Evolutionary conservation across 306 rosid species (phyloP), one percentile per base, ranked within the genome.

Genomic region (Prunus campanulata): DNA sequence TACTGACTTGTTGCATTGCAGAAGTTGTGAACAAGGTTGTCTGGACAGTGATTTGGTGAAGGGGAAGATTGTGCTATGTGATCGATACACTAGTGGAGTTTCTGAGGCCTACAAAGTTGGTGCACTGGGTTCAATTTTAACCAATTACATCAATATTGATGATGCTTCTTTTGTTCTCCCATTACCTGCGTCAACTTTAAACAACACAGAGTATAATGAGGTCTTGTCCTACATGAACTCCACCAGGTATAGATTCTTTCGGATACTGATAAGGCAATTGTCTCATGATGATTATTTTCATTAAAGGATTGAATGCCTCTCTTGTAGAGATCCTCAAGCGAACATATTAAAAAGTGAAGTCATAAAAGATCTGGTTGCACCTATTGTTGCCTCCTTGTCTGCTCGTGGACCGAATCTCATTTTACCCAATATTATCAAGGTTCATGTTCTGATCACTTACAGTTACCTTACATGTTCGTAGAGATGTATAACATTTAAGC

Each of bases 21-120:
- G 49, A 19, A 12, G 3, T 0, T 67, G 80, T 69, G 35, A 25
- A 0, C 11, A 2, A 11, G 64, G 65, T 3, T 68, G 82, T 3
- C 35, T 77, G 18, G 62, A 63, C 42, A 50, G 13, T 27, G 32
- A 24, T n/a, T 8, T 54, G 19, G 80, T 81, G 15, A 68, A 84
- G 77, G 88, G 85, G 35, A 84, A 84, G 74, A 80, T 86, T 46
- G 83, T 86, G 39, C 12, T 80, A 8, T 86, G 88, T 24, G 42
- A 39, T 6, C 0, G 18, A 0, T 8, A 49, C 9, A 2, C 11
- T 16, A 3, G 3, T 11, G 75, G 76, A 30, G 18, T 20, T 14
- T 1, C 1, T 5, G 42, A 59, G 39, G 83, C 85, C 10, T 44
- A 18, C 2, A 22, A 7, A 14, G 73, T 62, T 8, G 84, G 82